A percentile compares a stretch with the other conserved stretches of the same genome.
Conservation (phyloP, 2,329 filamentous ascomycete genomes). For the Colletotrichum sp. region DNA sequence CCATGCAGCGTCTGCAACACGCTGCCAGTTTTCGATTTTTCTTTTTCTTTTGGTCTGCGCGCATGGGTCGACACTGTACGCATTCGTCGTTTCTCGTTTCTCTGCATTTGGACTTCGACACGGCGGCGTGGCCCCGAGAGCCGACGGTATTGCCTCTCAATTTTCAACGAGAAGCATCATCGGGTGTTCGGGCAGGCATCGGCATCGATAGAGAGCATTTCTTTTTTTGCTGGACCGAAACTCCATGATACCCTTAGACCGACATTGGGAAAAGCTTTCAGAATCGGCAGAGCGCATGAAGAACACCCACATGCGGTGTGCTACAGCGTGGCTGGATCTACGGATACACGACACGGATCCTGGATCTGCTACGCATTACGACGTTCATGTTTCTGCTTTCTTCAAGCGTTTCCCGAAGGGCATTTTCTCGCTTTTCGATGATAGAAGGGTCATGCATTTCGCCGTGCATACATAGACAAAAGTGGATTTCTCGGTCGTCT, state of each 20-base stretch:
- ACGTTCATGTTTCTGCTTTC: conserved; percentile 41
- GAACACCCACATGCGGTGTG: conserved; percentile 14
- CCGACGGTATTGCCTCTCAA: conserved; percentile 30
- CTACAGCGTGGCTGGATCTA: conserved; percentile 21
- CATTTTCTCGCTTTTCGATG: conserved; percentile 38
- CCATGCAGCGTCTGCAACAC: conserved; percentile 26
- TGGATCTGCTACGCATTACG: conserved; percentile 24
- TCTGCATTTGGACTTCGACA: conserved; percentile 29
- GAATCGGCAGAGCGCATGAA: conserved; percentile 27
- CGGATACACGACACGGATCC: conserved; percentile 18
- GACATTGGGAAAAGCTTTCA: conserved; percentile 29
- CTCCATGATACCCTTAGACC: conserved; percentile 32
- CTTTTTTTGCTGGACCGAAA: conserved; percentile 29
- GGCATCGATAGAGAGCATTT: conserved; percentile 27
- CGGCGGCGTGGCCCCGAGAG: conserved; percentile 41
- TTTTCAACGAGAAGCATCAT: conserved; percentile 35
- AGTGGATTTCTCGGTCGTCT: conserved; percentile 70
- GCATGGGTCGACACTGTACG: conserved; percentile 20
- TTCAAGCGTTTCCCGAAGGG: conserved; percentile 36
- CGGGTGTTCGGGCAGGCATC: conserved; percentile 37
- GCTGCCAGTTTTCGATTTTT: conserved; percentile 36
- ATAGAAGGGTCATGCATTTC: conserved; percentile 43
- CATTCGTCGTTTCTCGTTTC: conserved; percentile 30
- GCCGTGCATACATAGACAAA: conserved; percentile 61
- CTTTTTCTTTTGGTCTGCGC: conserved; percentile 18